Base-by-base conservation (phyloP, 495 filamentous ascomycete species). In the Cercophora newfieldiana region DNA sequence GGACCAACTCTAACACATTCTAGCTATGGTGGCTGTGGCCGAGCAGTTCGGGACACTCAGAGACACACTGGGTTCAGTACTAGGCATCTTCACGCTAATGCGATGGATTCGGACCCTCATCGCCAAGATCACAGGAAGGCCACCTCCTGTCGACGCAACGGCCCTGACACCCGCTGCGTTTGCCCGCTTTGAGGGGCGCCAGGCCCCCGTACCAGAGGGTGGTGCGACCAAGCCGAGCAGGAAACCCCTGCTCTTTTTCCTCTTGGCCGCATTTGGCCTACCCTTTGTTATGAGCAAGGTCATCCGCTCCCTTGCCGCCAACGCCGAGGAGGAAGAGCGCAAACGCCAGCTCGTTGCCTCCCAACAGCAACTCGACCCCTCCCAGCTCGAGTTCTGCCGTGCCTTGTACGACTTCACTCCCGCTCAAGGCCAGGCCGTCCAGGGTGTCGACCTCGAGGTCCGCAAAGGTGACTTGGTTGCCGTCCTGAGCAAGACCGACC, bases 1-100 rank as follows among this genome's bases (percentile, higher is more conserved):
- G 49, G 19, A 10, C 14, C 22, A 18, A 8, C 56, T 19, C 74
- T 77, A 71, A 78, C 73, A n/a, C 25, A 19, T 48, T 18, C 26
- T 71, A 97, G 94, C 96, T 31, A 98, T 99, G 94, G 89, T 99
- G 21, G 92, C 93, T 44, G 96, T 99, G 21, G 96, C 96, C 59
- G 96, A 99, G 74, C 96, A 99, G 77, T 94, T 99, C 66, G 89
- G 92, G 53, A 96, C 91, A 69, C 85, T 99, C 58, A 88, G 92
- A 66, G 91, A 93, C 72, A 97, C 96, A n/a, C 86, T 99, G 22
- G 96, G 96, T 67, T 97, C 93, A 21, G 89, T 97, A 24, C 81
- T 98, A 33, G 96, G 96, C 5, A 96, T 99, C 68, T 98, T 96
- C 81, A 96, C 96, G 12, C 72, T 99, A 49, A 89, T 98, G 80